Percentiles rank a stretch among this genome's conserved stretches.
Conservation (phyloP, 2,329 filamentous ascomycete species). For the Cytospora piceae region DNA sequence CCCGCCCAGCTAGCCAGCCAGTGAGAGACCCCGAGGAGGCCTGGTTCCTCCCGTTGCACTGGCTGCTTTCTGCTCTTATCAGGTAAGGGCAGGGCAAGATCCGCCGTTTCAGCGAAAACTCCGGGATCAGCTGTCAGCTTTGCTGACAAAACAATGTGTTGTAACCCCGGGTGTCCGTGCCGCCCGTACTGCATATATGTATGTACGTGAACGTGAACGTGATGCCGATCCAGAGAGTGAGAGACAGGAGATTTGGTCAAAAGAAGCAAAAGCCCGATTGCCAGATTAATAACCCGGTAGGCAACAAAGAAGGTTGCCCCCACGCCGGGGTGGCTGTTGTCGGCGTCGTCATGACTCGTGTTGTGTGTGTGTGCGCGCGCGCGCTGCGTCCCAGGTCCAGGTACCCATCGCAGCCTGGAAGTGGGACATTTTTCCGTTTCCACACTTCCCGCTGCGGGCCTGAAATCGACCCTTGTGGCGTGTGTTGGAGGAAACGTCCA, state of each 20-base stretch:
- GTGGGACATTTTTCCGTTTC: slow-evolving; percentile 11
- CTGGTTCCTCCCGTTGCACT: not conserved
- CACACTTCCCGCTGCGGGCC: slow-evolving; percentile 19
- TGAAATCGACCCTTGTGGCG: not conserved
- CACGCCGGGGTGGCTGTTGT: slow-evolving; percentile 17
- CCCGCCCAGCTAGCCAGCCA: slow-evolving; percentile 1
- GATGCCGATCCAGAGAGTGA: slow-evolving; percentile 2
- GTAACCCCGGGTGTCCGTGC: not conserved
- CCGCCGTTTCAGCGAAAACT: not conserved
- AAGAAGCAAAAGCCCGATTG: not conserved
- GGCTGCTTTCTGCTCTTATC: not conserved
- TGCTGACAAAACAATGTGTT: not conserved
- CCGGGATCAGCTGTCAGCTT: not conserved
- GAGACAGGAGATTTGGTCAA: not conserved
- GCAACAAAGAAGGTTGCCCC: not conserved
- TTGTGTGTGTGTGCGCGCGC: not conserved
- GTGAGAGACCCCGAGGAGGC: not conserved
- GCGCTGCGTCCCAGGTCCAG: not conserved
- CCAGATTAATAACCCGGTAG: not conserved
- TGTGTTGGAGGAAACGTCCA: not conserved
- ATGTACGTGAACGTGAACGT: not conserved
- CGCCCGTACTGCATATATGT: not conserved
- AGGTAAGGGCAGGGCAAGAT: not conserved
- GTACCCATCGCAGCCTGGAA: slow-evolving; percentile 7
- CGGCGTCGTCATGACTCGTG: slow-evolving; percentile 25